A percentile compares a stretch with the other conserved stretches of the same genome.
These are phyloP conservation scores for Eruca vesicaria DNA, from an alignment of 441 rosid genomes.

Conservation along the genomic window DNA sequence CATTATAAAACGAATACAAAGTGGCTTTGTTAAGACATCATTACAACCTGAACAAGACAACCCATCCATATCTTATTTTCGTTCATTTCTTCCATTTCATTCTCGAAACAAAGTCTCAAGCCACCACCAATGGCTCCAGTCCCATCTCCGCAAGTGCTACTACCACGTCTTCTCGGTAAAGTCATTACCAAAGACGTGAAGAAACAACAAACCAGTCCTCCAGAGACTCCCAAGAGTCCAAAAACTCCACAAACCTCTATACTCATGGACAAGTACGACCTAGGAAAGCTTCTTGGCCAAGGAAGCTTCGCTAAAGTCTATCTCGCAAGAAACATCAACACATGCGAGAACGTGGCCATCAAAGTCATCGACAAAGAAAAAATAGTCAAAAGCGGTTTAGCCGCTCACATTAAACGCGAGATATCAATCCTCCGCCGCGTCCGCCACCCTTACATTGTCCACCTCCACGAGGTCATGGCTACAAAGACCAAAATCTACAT, in stretches of 20 bases:
- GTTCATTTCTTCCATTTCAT: not conserved
- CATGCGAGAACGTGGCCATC: slow-evolving; percentile 73
- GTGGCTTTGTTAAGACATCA: slow-evolving; percentile 28
- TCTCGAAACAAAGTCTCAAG: not conserved
- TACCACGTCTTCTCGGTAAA: slow-evolving; percentile 11
- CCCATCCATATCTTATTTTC: slow-evolving; percentile 22
- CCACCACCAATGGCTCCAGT: slow-evolving; percentile 29
- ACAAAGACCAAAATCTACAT: slow-evolving; percentile 73
- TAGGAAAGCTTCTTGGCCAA: slow-evolving; percentile 80
- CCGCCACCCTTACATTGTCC: slow-evolving; percentile 67
- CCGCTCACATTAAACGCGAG: slow-evolving; percentile 72
- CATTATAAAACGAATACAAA: slow-evolving; percentile 27
- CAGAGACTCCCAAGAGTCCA: slow-evolving; percentile 31
- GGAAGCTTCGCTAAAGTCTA: slow-evolving; percentile 92
- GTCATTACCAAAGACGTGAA: slow-evolving; percentile 20
- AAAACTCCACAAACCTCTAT: slow-evolving; percentile 18
- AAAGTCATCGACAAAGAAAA: slow-evolving; percentile 75
- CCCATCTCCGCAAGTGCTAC: not conserved
- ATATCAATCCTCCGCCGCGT: slow-evolving; percentile 77
- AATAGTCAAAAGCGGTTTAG: slow-evolving; percentile 39
- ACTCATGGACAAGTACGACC: slow-evolving; percentile 72
- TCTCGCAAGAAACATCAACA: slow-evolving; percentile 53
- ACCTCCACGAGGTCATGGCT: slow-evolving; percentile 67
- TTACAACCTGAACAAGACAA: slow-evolving; percentile 17
- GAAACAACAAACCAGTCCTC: slow-evolving; percentile 16